Conservation (phyloP, 257 asterid species). For the Salvia miltiorrhiza region DNA sequence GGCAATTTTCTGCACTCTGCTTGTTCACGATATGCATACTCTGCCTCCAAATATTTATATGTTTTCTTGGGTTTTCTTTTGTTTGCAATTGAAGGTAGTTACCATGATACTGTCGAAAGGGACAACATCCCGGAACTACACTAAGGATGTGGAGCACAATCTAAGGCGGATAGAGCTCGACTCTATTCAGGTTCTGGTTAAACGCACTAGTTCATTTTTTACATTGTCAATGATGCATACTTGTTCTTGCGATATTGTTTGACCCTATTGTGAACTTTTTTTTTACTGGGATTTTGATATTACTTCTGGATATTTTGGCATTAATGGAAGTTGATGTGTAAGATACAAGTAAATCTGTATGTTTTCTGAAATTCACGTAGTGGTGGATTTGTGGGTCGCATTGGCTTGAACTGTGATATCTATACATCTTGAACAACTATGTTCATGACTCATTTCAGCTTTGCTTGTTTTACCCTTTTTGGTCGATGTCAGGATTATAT, state of each 20-base stretch:
- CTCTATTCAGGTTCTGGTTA: constrained; percentile 64
- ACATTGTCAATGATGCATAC: constrained; percentile 1
- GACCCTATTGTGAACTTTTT: neutral
- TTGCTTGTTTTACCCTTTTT: constrained; percentile 8
- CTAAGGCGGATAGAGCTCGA: constrained; percentile 68
- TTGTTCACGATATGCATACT: neutral
- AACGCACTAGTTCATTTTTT: neutral
- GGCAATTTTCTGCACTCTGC: neutral
- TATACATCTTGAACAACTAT: neutral
- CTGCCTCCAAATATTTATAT: neutral
- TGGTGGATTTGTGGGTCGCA: neutral
- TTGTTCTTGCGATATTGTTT: neutral
- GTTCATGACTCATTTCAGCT: neutral
- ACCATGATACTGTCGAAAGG: constrained; percentile 78
- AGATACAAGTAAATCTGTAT: neutral
- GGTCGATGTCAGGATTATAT: constrained; percentile 62
- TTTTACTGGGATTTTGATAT: neutral
- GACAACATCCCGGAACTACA: constrained; percentile 53
- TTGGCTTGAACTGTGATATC: neutral
- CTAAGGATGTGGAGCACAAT: constrained; percentile 75
- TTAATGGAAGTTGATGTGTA: neutral
- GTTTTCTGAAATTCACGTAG: neutral
- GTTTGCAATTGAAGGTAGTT: constrained; percentile 49
- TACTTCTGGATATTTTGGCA: neutral
- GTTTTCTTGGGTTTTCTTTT: constrained; percentile 2